Evolutionary conservation across 495 filamentous ascomycete species (phyloP), one percentile per base, ranked within the genome.

Genomic region (Eremomyces bilateralis): DNA sequence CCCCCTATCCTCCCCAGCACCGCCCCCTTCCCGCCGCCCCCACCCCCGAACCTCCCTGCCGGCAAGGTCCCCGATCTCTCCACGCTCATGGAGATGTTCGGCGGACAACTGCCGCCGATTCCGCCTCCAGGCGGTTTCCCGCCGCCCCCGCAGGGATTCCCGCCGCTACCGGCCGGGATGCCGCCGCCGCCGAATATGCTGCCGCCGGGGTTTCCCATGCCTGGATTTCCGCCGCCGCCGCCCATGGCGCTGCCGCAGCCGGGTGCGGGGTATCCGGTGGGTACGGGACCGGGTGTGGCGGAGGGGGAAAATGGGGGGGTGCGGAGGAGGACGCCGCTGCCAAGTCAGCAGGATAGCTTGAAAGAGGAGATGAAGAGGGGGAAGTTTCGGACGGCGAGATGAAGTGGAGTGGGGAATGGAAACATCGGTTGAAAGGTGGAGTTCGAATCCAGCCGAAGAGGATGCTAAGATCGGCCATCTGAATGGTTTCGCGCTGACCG

Each of bases 341-440:
- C 79, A 5, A 83, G 80, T 49, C 80, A 85, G 52, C 69, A 80
- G 47, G 80, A 85, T 46, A 82, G 76, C 48, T 49, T 84, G 49
- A 63, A 68, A 42, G 69, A 75, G 60, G 76, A 82, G 51, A 75
- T 80, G 59, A 62, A 61, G 45, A 63, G 58, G 39, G 73, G 73
- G 12, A 64, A 71, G 41, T 80, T 20, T 22, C 20, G 20, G 33
- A 16, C 17, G 15, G 8, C 24, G 6, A 27, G 24, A 27, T 6
- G 24, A 27, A n/a, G n/a, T n/a, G n/a, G n/a, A n/a, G n/a, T n/a
- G n/a, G n/a, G n/a, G n/a, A n/a, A n/a, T n/a, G n/a, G n/a, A n/a
- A n/a, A n/a, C n/a, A n/a, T n/a, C n/a, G n/a, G n/a, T n/a, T n/a
- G n/a, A n/a, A n/a, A n/a, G n/a, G n/a, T n/a, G n/a, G n/a, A n/a